A percentile compares a stretch with the other conserved stretches of the same genome.
These are phyloP conservation scores for Sugiyamaella qingdaonensis DNA, from an alignment of 805 yeast species.

Conservation along the genomic window DNA sequence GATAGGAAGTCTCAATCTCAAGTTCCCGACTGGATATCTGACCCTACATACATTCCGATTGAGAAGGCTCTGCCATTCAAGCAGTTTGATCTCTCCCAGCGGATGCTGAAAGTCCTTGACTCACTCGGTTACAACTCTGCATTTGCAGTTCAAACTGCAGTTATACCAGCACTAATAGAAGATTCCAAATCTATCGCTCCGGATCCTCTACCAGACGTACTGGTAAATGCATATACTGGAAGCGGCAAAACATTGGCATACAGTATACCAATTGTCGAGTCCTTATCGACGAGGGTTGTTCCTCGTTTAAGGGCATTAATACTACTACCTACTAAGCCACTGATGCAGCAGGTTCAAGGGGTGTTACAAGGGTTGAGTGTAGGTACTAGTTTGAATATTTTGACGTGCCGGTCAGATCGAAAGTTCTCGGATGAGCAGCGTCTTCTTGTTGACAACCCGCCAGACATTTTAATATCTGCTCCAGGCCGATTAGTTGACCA, in stretches of 20 bases:
- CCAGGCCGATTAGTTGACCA: slow-evolving; percentile 86
- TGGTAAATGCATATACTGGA: slow-evolving; percentile 94
- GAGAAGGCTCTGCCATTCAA: slow-evolving; percentile 44
- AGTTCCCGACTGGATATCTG: slow-evolving; percentile 53
- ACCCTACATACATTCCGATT: slow-evolving; percentile 56
- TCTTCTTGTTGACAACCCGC: slow-evolving; percentile 37
- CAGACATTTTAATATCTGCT: slow-evolving; percentile 46
- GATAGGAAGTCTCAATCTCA: slow-evolving; percentile 34
- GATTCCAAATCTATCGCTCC: slow-evolving; percentile 32
- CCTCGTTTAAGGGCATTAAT: slow-evolving; percentile 73
- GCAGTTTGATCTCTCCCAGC: slow-evolving; percentile 36
- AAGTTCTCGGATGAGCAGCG: slow-evolving; percentile 59
- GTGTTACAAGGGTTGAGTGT: slow-evolving; percentile 56
- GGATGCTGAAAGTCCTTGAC: slow-evolving; percentile 45
- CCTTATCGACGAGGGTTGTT: slow-evolving; percentile 57
- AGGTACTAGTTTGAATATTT: slow-evolving; percentile 64
- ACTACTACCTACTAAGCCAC: slow-evolving; percentile 85
- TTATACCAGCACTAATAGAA: slow-evolving; percentile 53
- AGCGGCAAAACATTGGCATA: slow-evolving; percentile 94
- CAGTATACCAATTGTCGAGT: slow-evolving; percentile 74
- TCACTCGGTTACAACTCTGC: slow-evolving; percentile 50
- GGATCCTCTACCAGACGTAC: slow-evolving; percentile 48
- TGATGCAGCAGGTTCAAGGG: slow-evolving; percentile 73
- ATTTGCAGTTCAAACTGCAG: slow-evolving; percentile 72
- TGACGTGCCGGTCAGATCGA: slow-evolving; percentile 53